Conservation (phyloP, 1,284 basidiomycete species). For the Ustilago esculenta region DNA sequence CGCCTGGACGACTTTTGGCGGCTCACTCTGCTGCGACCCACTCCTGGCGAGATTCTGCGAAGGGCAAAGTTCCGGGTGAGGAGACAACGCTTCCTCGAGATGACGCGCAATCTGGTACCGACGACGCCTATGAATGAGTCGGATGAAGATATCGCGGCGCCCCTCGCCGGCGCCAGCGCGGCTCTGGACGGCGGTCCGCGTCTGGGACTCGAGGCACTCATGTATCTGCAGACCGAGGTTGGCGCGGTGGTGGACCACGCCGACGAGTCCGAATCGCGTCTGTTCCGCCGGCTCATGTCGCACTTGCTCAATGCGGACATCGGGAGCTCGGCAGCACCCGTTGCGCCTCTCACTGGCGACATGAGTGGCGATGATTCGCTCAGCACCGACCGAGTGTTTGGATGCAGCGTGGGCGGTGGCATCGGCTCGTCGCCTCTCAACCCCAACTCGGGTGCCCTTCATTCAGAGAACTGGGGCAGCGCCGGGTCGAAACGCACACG, state of each 20-base stretch:
- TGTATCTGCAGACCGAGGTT: slow-evolving; percentile 67
- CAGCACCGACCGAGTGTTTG: not conserved
- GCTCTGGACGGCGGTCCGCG: slow-evolving; percentile 18
- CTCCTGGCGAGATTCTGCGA: slow-evolving; percentile 63
- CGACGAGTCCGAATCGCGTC: slow-evolving; percentile 56
- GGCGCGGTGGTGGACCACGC: slow-evolving; percentile 64
- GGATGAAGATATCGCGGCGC: slow-evolving; percentile 19
- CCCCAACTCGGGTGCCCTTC: slow-evolving; percentile 3
- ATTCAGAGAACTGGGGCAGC: slow-evolving; percentile 19
- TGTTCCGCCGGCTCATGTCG: slow-evolving; percentile 66
- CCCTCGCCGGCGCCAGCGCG: not conserved
- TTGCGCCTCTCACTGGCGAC: not conserved
- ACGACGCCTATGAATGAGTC: slow-evolving; percentile 22
- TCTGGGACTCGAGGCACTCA: slow-evolving; percentile 62
- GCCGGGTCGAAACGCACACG: slow-evolving; percentile 31
- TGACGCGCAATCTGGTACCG: slow-evolving; percentile 40
- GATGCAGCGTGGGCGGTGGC: slow-evolving; percentile 1
- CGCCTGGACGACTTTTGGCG: slow-evolving; percentile 66
- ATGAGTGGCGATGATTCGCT: slow-evolving; percentile 12
- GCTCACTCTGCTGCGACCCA: slow-evolving; percentile 59
- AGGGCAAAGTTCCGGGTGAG: slow-evolving; percentile 65
- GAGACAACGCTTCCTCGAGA: slow-evolving; percentile 63
- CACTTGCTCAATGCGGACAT: slow-evolving; percentile 50
- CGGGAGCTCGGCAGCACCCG: slow-evolving; percentile 1
- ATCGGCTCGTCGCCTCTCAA: slow-evolving; percentile 34